Evolutionary conservation across 179 eudicot species (phyloP).

Genomic region (Beta macrorhiza): DNA sequence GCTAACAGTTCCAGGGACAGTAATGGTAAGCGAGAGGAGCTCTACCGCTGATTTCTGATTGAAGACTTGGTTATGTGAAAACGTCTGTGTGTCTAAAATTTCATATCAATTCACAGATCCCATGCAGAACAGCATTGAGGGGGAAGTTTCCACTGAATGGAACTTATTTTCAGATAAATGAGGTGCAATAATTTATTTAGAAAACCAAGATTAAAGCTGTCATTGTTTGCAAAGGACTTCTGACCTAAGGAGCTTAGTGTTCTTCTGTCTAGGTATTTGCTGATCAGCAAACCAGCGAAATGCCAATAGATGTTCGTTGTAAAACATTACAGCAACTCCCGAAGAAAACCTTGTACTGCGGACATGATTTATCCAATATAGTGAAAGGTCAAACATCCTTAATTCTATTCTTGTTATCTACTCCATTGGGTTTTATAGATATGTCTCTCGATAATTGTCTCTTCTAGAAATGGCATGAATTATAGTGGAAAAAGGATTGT

Average conservation of each 20-base stretch:
- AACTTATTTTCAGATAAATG: constrained; percentile 44
- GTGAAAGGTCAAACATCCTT: constrained; percentile 29
- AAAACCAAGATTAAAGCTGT: not conserved
- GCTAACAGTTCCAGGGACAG: constrained; percentile 30
- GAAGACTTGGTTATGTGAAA: not conserved
- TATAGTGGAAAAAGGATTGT: no score
- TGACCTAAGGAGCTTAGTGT: not conserved
- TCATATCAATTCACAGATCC: constrained; percentile 30
- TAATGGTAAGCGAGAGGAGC: constrained; percentile 29
- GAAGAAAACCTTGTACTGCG: constrained; percentile 30
- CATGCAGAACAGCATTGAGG: constrained; percentile 38
- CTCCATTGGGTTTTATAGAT: no score
- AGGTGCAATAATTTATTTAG: constrained; percentile 25
- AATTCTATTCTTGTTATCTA: not conserved
- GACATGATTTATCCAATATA: constrained; percentile 20
- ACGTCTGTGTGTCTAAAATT: not conserved
- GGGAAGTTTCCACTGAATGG: constrained; percentile 48
- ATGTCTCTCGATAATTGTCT: not conserved
- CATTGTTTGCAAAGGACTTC: not conserved
- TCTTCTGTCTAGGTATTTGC: constrained; percentile 32
- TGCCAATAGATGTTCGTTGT: constrained; percentile 31
- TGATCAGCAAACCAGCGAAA: constrained; percentile 30
- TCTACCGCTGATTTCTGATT: not conserved
- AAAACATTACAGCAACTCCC: constrained; percentile 16
- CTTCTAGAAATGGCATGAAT: not conserved